Evolutionary conservation across 2,329 filamentous ascomycete genomes (phyloP), one percentile per base, ranked within the genome.

Genomic region (Sporothrix phasma): DNA sequence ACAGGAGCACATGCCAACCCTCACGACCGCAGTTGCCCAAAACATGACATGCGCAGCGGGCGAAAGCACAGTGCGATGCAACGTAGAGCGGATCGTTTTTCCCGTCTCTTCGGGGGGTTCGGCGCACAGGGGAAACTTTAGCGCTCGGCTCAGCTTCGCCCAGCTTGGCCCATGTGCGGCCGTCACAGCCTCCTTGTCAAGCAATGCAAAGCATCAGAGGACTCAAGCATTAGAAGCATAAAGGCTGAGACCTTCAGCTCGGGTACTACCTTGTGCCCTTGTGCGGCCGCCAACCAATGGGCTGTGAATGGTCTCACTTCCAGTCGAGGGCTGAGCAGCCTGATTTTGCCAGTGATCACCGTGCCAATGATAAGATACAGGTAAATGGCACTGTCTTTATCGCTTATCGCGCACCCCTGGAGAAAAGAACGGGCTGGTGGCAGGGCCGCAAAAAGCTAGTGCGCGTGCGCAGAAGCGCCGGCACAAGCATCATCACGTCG

Each of bases 401-500:
- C 61, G 19, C 49, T 56, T 63, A 56, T 63, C 61, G 47, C 31
- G n/a, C 31, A 8, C 51, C 29, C 51, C 51, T 56, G 31, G 24
- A 51, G 43, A 29, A 61, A 61, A 41, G 26, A 61, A 47, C 24
- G 39, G 26, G 41, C 24, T 29, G 41, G 31, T 56, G 51, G 51
- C 51, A 56, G 51, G 49, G 19, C 51, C 31, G 34, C 51, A 31
- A 56, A 56, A 56, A 56, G 24, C 51, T 56, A 56, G 51, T 56
- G 51, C 31, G 31, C 51, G 39, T 39, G 19, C 43, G 43, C 45
- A 39, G 34, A 61, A 61, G 56, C 56, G 56, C 56, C 56, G 39
- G 37, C 37, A 45, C n/a, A 22, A 46, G 37, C 53, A 59, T 29
- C 34, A 61, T 61, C 59, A n/a, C 59, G 51, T 49, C 59, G 59